phyloP scores from a whole-genome alignment of 306 rosid species.

The Potentilla sterilis region DNA sequence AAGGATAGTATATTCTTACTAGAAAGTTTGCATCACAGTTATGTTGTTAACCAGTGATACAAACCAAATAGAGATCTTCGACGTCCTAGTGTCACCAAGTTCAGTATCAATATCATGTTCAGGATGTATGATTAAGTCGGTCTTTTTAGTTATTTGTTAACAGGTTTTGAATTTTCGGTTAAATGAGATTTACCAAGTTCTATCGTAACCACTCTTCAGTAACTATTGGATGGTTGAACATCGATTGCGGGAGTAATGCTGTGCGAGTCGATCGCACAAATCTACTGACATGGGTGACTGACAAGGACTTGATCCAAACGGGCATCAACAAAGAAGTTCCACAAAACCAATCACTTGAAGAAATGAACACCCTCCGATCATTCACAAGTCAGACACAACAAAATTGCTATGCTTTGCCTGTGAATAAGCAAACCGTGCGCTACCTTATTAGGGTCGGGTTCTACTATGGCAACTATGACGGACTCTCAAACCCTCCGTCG shows the following conservation, averaged over 20 bases:
- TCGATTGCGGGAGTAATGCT: background rate
- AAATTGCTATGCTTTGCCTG: background rate
- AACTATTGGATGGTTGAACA: background rate
- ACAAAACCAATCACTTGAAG: background rate
- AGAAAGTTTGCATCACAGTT: too few species aligned
- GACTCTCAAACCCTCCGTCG: slow-evolving; percentile 1
- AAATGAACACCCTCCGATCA: background rate
- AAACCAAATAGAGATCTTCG: too few species aligned
- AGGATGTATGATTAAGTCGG: too few species aligned
- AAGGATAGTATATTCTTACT: too few species aligned
- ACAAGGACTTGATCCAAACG: background rate
- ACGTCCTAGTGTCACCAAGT: too few species aligned
- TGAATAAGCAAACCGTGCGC: background rate
- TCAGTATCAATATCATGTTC: too few species aligned
- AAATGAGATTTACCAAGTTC: too few species aligned
- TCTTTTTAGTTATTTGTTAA: too few species aligned
- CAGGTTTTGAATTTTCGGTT: too few species aligned
- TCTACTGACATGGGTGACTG: background rate
- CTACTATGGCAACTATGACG: slow-evolving; percentile 17
- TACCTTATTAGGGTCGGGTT: background rate
- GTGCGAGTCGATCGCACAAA: background rate
- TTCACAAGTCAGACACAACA: background rate
- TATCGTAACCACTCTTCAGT: too few species aligned
- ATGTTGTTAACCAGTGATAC: too few species aligned
- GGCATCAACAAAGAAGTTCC: background rate